Evolutionary conservation across 768 basidiomycete species (phyloP).

Genomic region (Psilocybe tampanensis): DNA sequence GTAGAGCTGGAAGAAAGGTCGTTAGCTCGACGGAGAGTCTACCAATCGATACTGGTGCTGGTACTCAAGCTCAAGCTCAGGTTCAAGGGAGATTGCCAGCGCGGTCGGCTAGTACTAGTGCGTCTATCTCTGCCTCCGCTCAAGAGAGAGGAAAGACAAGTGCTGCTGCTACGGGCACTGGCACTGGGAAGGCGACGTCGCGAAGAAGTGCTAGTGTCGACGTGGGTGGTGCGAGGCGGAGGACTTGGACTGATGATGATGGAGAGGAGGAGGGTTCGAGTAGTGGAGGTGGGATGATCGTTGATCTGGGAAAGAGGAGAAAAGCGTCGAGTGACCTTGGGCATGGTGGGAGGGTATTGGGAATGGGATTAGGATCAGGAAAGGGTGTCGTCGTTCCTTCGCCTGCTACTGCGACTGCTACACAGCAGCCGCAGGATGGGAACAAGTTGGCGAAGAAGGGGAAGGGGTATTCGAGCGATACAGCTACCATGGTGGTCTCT

Average conservation of each 20-base stretch:
- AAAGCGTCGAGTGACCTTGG: conserved; percentile 20
- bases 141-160: neutral
- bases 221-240: conserved; percentile 7
- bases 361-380: neutral
- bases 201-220: conserved; percentile 22
- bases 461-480: conserved; percentile 20
- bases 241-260: neutral
- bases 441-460: conserved; percentile 2
- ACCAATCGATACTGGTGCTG: neutral
- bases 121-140: neutral
- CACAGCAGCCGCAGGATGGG: neutral
- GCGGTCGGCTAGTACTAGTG: neutral
- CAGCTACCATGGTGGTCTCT: conserved; percentile 8
- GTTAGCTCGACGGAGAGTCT: neutral
- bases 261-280: neutral
- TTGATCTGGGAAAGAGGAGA: conserved; percentile 22
- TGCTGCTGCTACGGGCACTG: neutral
- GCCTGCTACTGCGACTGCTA: neutral
- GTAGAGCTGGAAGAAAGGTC: neutral
- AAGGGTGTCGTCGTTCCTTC: neutral
- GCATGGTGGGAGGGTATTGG: neutral
- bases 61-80: too few species aligned
- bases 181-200: too few species aligned
- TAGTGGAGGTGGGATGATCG: conserved; percentile 17
- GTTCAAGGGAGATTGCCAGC: neutral